phyloP scores from a whole-genome alignment of 2,329 filamentous ascomycete genomes.

The Phaeosphaeriaceae sp. region DNA sequence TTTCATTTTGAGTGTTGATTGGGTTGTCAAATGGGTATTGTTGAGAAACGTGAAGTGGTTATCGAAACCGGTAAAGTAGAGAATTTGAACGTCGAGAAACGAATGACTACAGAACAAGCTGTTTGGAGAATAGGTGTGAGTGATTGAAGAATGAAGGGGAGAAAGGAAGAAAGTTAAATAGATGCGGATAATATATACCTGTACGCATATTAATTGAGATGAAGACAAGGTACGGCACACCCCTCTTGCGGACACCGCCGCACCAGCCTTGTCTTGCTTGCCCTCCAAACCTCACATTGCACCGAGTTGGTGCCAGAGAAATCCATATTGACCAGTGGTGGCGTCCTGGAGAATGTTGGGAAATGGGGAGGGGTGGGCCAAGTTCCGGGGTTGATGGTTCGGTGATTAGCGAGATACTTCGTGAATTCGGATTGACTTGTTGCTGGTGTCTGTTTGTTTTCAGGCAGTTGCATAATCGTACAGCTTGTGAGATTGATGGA shows the following conservation, averaged over 20 bases:
- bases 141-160: neutral
- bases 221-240: conserved; percentile 2
- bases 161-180: conserved; percentile 4
- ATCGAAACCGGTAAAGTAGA: conserved; percentile 15
- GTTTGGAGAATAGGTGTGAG: conserved; percentile 20
- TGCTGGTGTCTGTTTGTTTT: too few species aligned
- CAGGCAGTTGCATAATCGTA: too few species aligned
- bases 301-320: neutral
- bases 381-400: too few species aligned
- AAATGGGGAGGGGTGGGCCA: too few species aligned
- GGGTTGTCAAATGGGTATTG: conserved; percentile 9
- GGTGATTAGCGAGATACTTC: too few species aligned
- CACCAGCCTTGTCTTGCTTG: conserved; percentile 15
- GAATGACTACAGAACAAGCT: conserved; percentile 41
- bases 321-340: neutral
- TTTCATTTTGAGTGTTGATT: conserved; percentile 33
- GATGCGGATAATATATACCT: conserved; percentile 16
- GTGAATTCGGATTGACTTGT: too few species aligned
- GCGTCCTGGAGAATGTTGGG: neutral
- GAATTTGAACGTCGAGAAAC: conserved; percentile 25
- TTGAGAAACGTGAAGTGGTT: conserved; percentile 14
- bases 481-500: too few species aligned
- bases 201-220: conserved; percentile 19
- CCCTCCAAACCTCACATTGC: conserved; percentile 5
- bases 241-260: neutral